A percentile compares a stretch with the other conserved stretches of the same genome.
These are phyloP conservation scores for Phyllostachys edulis DNA, from an alignment of 176 grass and related monocot genomes.

Conservation along the genomic window DNA sequence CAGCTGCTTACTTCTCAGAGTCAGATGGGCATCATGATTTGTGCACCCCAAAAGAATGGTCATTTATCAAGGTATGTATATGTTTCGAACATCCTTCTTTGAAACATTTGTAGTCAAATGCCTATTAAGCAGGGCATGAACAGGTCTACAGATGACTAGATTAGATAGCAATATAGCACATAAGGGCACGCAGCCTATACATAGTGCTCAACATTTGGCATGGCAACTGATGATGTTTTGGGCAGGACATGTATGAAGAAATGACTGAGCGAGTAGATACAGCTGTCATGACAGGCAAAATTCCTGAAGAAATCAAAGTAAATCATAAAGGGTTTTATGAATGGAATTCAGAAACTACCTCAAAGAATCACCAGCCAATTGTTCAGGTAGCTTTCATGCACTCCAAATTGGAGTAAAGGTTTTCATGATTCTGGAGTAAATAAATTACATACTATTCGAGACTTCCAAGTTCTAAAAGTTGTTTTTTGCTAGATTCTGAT, in stretches of 20 bases:
- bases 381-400: constrained; percentile 49
- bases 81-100: not conserved
- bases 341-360: constrained; percentile 43
- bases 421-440: not conserved
- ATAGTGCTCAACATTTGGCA: not conserved
- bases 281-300: constrained; percentile 35
- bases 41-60: constrained; percentile 38
- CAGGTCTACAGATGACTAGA: not conserved
- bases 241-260: constrained; percentile 56
- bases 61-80: constrained; percentile 39
- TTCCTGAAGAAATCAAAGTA: constrained; percentile 48
- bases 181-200: not conserved
- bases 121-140: not conserved
- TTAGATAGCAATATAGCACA: not conserved
- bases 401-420: not conserved
- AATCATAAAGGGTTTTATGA: constrained; percentile 65
- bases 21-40: constrained; percentile 22
- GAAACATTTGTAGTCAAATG: not conserved
- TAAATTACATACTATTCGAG: not conserved
- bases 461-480: not conserved
- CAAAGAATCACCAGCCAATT: constrained; percentile 64
- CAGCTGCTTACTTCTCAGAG: constrained; percentile 53
- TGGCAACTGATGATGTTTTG: not conserved
- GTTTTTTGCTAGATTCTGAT: constrained; percentile 56
- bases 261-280: constrained; percentile 55